phyloP scores from a whole-genome alignment of 345 rosid species.

The Eucalyptus sp. region DNA sequence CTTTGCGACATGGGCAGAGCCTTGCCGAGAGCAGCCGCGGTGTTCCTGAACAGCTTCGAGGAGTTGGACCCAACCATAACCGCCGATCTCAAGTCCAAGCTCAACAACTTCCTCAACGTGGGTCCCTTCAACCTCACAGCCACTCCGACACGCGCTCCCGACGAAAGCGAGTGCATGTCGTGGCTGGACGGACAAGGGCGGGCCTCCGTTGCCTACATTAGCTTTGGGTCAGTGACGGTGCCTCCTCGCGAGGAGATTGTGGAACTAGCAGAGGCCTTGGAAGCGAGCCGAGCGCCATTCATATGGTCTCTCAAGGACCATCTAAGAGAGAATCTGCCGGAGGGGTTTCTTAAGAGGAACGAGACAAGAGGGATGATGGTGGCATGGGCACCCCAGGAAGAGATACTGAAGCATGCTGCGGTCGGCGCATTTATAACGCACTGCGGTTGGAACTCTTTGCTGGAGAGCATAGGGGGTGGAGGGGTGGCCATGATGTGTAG shows the following conservation, averaged over 20 bases:
- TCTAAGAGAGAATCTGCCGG: conserved; percentile 3
- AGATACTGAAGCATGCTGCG: conserved; percentile 4
- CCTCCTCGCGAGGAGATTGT: conserved; percentile 16
- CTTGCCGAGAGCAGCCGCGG: conserved; percentile 16
- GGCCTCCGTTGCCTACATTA: conserved; percentile 20
- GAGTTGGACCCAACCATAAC: conserved; percentile 19
- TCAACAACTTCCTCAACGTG: conserved; percentile 9
- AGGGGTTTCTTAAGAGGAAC: conserved; percentile 13
- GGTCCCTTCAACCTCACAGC: conserved; percentile 20
- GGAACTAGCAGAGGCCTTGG: conserved; percentile 23
- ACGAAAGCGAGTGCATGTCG: conserved; percentile 1
- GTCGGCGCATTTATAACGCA: conserved; percentile 20
- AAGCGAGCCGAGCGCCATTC: conserved; percentile 6
- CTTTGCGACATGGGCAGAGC: conserved; percentile 14
- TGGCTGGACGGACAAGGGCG: conserved; percentile 22
- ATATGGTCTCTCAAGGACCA: conserved; percentile 23
- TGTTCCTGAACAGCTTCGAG: conserved; percentile 26
- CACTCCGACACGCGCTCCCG: not conserved
- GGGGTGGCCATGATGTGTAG: conserved; percentile 27
- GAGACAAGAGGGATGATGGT: conserved; percentile 6
- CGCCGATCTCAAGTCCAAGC: conserved; percentile 11
- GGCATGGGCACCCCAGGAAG: conserved; percentile 22
- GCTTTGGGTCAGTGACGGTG: conserved; percentile 20
- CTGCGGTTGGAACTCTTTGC: conserved; percentile 22
- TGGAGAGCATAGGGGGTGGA: conserved; percentile 17